Evolutionary conservation across 1,139 yeast genomes (phyloP), one percentile per base, ranked within the genome.

Genomic region (Casaregolazyma lundiana): DNA sequence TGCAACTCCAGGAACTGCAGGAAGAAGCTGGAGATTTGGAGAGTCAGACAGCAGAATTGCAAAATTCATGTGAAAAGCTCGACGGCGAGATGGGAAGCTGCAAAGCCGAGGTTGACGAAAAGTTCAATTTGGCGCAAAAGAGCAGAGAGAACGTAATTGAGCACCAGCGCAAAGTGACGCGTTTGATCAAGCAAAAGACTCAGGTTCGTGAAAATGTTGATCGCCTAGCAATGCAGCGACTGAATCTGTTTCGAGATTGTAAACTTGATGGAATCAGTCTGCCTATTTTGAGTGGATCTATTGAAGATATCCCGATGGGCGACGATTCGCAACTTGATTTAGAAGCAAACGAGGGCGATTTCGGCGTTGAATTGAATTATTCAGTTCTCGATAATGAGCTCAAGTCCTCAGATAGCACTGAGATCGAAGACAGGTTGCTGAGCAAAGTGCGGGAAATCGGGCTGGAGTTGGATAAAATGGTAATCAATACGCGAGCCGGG

Each of bases 401-500:
- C 47, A 67, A 64, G 51, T 66, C 64, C 19, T 62, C 58, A 37
- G 60, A 57, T 20, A 65, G 62, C 35, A 68, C 66, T 4, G 57
- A 59, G 2, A 61, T 63, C 16, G 68, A 64, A 17, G 61, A 63
- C 26, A 70, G 67, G 21, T 61, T 78, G 19, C 73, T 70, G 43
- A 75, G 72, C 6, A 64, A 73, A 44, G 69, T 81, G 11, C 76
- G 75, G 49, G 72, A 74, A 1, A 75, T 83, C 41, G 71, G 80
- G 3, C 76, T 77, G 26, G 79, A 75, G 34, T 66, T 90, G 45
- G 83, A 79, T 41, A 68, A 69, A 43, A 69, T 87, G 58, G 80
- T 88, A 19, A 96, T 96, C 13, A 89, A 89, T 62, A 73, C 81
- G 21, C 84, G 84, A 55, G 96, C 97, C 0, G 70, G 77, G 21